Conservation (phyloP, 1,139 yeast species). For the Nadsonia commutata region DNA sequence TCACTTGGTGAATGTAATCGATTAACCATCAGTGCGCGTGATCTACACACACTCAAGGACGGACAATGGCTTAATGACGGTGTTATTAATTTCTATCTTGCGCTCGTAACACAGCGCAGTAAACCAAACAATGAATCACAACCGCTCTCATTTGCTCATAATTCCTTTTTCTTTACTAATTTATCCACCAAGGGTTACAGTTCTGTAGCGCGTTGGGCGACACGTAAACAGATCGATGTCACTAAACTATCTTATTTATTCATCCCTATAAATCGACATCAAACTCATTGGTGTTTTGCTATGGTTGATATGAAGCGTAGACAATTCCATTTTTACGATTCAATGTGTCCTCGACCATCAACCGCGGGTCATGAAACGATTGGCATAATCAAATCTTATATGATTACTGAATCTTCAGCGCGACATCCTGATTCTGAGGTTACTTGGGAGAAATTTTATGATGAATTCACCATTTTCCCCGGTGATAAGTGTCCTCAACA, state of each 20-base stretch:
- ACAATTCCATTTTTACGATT: slow-evolving; percentile 62
- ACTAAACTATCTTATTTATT: slow-evolving; percentile 49
- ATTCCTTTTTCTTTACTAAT: slow-evolving; percentile 76
- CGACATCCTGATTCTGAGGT: slow-evolving; percentile 15
- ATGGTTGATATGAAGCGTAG: slow-evolving; percentile 49
- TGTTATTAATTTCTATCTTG: slow-evolving; percentile 69
- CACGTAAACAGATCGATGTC: slow-evolving; percentile 60
- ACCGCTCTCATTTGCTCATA: slow-evolving; percentile 49
- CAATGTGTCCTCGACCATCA: slow-evolving; percentile 18
- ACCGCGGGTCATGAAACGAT: slow-evolving; percentile 30
- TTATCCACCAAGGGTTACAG: slow-evolving; percentile 57
- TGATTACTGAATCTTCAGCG: slow-evolving; percentile 19
- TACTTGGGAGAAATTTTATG: slow-evolving; percentile 25
- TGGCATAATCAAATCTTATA: slow-evolving; percentile 7
- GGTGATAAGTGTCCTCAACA: slow-evolving; percentile 63
- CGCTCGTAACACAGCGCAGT: slow-evolving; percentile 36
- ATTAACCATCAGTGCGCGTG: slow-evolving; percentile 51
- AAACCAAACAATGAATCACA: slow-evolving; percentile 16
- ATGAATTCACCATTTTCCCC: slow-evolving; percentile 14
- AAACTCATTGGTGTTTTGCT: slow-evolving; percentile 89
- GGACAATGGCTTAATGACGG: slow-evolving; percentile 84
- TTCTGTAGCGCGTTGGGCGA: slow-evolving; percentile 85
- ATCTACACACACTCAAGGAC: slow-evolving; percentile 55
- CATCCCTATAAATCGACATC: slow-evolving; percentile 70
- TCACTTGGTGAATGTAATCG: slow-evolving; percentile 10